phyloP scores from a whole-genome alignment of 176 grass and related monocot genomes.

The Triticum aestivum region IWGSC_CS_RefSeq_v2.1 NC_057811.1:459168079-459168578 shows the following conservation, averaged over 20 bases:
- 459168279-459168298: not conserved
- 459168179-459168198: not conserved
- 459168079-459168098: too few species aligned
- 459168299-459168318: not conserved
- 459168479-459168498: not conserved
- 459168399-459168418: not conserved
- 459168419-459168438: not conserved
- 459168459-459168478: not conserved
- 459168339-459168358: too few species aligned
- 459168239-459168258: not conserved
- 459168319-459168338: too few species aligned
- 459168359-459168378: too few species aligned
- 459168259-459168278: not conserved
- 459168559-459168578: slow-evolving; percentile 4
- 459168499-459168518: slow-evolving; percentile 4
- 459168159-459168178: not conserved
- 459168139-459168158: too few species aligned
- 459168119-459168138: too few species aligned
- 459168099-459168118: too few species aligned
- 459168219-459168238: not conserved
- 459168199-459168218: not conserved
- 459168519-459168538: slow-evolving; percentile 18
- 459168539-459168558: not conserved
- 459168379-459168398: not conserved
- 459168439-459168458: not conserved